Evolutionary conservation across 495 filamentous ascomycete species (phyloP).

Genomic region (Aspergillus funiculosus): DNA sequence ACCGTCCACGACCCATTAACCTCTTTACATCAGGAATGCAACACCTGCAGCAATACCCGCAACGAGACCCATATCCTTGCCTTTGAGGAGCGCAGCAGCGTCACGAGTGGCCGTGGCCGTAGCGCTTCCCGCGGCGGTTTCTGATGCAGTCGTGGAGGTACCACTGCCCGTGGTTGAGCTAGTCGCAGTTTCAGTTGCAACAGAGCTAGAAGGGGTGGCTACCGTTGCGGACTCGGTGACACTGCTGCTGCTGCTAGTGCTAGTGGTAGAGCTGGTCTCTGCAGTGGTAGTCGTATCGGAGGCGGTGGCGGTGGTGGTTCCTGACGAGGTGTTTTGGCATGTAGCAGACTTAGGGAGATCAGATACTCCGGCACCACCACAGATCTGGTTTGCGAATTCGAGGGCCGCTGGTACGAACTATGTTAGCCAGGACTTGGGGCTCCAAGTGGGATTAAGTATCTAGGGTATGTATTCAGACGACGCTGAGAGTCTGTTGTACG

Average conservation of each 20-base stretch:
- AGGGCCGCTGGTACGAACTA: slow-evolving; percentile 38
- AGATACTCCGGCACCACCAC: slow-evolving; percentile 37
- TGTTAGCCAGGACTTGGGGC: no score
- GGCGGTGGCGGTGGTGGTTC: slow-evolving; percentile 19
- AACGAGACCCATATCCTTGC: slow-evolving; percentile 27
- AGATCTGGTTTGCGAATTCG: slow-evolving; percentile 46
- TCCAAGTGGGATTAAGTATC: no score
- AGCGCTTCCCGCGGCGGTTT: slow-evolving; percentile 22
- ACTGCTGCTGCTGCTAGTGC: slow-evolving; percentile 9
- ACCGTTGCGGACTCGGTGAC: slow-evolving; percentile 11
- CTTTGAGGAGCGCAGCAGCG: slow-evolving; percentile 44
- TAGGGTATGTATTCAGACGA: neutral
- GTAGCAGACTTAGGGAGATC: slow-evolving; percentile 33
- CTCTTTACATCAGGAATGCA: slow-evolving; percentile 29
- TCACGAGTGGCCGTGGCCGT: no score
- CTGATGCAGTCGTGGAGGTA: slow-evolving; percentile 9
- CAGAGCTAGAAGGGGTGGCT: slow-evolving; percentile 6
- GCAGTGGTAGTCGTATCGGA: slow-evolving; percentile 17
- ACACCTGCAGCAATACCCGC: slow-evolving; percentile 34
- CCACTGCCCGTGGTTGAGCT: slow-evolving; percentile 3
- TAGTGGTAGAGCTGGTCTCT: slow-evolving; percentile 16
- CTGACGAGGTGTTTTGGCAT: slow-evolving; percentile 29
- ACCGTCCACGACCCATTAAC: no score
- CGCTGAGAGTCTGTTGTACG: slow-evolving; percentile 17
- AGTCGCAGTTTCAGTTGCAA: slow-evolving; percentile 9